A percentile compares a stretch with the other conserved stretches of the same genome.
Conservation (phyloP, 306 rosid genomes). For the Trichosanthes truncata region DNA sequence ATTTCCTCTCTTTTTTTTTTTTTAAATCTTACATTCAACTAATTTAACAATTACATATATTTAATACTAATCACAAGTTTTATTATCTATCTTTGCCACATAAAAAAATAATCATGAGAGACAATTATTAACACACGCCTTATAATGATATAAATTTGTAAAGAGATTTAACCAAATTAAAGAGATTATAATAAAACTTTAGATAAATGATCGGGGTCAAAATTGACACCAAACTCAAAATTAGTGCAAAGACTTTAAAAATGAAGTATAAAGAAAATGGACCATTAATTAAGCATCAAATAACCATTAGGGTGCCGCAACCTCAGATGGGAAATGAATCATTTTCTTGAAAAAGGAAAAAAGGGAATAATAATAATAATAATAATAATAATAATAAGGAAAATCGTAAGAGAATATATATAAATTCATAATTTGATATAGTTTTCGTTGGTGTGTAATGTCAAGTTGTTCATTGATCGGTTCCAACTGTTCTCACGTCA, state of each 20-base stretch:
- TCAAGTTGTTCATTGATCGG: neutral
- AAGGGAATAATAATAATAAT: neutral
- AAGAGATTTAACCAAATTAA: too few relatives aligned
- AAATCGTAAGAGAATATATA: neutral
- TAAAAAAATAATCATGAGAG: too few relatives aligned
- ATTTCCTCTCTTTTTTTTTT: too few relatives aligned
- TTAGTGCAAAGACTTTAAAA: too few relatives aligned
- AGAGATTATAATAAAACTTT: neutral
- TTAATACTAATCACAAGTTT: too few relatives aligned
- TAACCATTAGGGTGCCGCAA: neutral
- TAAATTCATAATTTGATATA: neutral
- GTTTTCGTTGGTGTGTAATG: neutral
- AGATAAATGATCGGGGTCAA: too few relatives aligned
- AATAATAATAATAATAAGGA: neutral
- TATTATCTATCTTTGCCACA: too few relatives aligned
- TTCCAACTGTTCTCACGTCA: neutral
- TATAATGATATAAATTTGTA: too few relatives aligned
- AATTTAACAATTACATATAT: too few relatives aligned
- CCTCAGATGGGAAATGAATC: neutral
- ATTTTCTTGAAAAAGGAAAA: neutral
- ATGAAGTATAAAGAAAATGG: neutral
- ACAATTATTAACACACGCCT: too few relatives aligned
- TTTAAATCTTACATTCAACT: too few relatives aligned
- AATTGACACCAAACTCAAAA: too few relatives aligned
- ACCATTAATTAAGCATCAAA: neutral